Evolutionary conservation across 2,329 filamentous ascomycete species (phyloP), one percentile per base, ranked within the genome.

Genomic region (Phaeosphaeria sp.): DNA sequence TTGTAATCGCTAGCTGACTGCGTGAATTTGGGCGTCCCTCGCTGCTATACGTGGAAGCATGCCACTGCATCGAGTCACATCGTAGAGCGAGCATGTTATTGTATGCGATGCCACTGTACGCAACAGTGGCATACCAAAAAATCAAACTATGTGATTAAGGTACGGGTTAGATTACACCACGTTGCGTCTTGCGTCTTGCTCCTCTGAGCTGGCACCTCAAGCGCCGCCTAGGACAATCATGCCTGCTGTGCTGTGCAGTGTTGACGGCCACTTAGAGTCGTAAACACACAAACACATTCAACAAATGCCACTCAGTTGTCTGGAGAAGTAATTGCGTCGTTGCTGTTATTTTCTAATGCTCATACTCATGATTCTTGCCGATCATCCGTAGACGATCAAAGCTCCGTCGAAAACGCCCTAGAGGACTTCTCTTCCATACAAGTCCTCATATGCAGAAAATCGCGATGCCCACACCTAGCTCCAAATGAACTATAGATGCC

Each of bases 371-470:
- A 47, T 30, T 23, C 46, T 30, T 30, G 46, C 46, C 46, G 23
- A 47, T 47, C 46, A 23, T 47, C 46, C 46, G 46, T 47, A 30
- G 46, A 47, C 46, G 46, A 47, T 47, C 46, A 47, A 47, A 47
- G 46, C 46, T 30, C n/a, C 39, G 18, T 42, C 46, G 30, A 30
- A 53, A 47, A 53, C 50, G 50, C 50, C 52, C 44, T 47, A 22
- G 52, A 42, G 52, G 49, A 49, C 44, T 54, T 23, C 11, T 15
- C 15, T 11, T n/a, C 23, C 46, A n/a, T 27, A 52, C 17, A 36
- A 49, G 52, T 42, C 54, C 52, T 47, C 55, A 46, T 46, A 52
- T 49, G 52, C 55, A 23, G 23, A 50, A 48, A 50, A 56, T 36
- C 50, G 27, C 27, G 18, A 36, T 36, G 21, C 50, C 43, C 25